Conservation (phyloP, 208 protist genomes). For the Entamoeba histolytica region DNA sequence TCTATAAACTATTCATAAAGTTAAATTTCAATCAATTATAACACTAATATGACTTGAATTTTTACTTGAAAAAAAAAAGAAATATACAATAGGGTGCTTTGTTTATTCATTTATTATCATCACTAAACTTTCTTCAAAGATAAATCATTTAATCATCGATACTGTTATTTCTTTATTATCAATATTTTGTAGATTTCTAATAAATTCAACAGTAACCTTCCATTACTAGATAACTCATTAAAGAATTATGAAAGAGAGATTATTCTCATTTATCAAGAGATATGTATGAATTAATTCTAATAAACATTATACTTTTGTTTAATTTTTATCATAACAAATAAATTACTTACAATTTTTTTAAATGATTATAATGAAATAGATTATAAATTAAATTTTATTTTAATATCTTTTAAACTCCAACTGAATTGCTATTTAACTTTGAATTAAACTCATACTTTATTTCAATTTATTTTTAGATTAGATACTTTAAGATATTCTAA, state of each 20-base stretch:
- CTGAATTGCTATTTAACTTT: not conserved
- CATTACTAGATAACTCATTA: not conserved
- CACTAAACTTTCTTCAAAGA: not conserved
- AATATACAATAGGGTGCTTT: not conserved
- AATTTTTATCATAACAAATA: not conserved
- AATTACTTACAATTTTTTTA: no score
- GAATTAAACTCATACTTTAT: no score
- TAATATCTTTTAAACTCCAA: not conserved
- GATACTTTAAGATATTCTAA: no score
- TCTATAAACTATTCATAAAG: not conserved
- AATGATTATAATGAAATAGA: no score
- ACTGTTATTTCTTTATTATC: no score
- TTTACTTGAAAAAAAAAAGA: no score
- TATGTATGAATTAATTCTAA: not conserved
- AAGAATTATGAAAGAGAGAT: not conserved
- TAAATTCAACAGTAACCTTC: not conserved
- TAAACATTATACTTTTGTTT: not conserved
- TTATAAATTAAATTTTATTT: not conserved
- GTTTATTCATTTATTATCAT: not conserved
- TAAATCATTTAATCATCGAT: not conserved
- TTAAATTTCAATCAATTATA: no score
- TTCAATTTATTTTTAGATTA: no score
- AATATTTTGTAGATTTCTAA: not conserved
- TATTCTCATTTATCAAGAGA: not conserved
- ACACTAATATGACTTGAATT: no score